Percentiles rank a stretch among this genome's conserved stretches.
Conservation (phyloP, 176 grass and related monocot species). For the Rhynchospora tenuis region DNA sequence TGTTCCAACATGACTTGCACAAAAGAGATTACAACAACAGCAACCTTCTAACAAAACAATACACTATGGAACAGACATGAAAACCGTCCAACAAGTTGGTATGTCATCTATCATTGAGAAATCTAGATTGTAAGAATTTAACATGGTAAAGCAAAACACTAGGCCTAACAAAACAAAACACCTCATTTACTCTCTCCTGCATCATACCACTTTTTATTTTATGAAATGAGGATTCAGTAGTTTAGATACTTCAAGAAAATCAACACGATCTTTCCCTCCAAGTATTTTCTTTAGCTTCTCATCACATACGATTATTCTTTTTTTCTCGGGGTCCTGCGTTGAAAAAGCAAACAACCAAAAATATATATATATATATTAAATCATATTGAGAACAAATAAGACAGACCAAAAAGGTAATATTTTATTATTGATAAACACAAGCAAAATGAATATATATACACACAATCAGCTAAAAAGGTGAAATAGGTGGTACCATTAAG, state of each 20-base stretch:
- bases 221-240: conserved; percentile 64
- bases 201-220: conserved; percentile 27
- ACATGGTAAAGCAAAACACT: neutral
- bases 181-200: neutral
- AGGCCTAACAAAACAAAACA: neutral
- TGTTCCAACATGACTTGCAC: too few species aligned
- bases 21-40: too few species aligned
- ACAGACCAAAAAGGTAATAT: neutral
- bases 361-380: neutral
- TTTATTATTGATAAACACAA: neutral
- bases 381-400: neutral
- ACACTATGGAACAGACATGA: too few species aligned
- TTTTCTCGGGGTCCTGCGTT: conserved; percentile 57
- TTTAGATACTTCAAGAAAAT: conserved; percentile 75
- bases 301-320: conserved; percentile 69
- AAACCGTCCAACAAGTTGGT: neutral
- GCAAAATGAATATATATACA: neutral
- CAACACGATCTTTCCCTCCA: conserved; percentile 69
- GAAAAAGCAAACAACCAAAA: too few species aligned
- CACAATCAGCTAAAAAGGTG: neutral
- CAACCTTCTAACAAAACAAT: too few species aligned
- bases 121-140: neutral
- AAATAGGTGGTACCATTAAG: neutral
- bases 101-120: neutral
- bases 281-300: conserved; percentile 78